Evolutionary conservation across 345 rosid species (phyloP), one percentile per base, ranked within the genome.

Genomic region (Turritis glabra): DNA sequence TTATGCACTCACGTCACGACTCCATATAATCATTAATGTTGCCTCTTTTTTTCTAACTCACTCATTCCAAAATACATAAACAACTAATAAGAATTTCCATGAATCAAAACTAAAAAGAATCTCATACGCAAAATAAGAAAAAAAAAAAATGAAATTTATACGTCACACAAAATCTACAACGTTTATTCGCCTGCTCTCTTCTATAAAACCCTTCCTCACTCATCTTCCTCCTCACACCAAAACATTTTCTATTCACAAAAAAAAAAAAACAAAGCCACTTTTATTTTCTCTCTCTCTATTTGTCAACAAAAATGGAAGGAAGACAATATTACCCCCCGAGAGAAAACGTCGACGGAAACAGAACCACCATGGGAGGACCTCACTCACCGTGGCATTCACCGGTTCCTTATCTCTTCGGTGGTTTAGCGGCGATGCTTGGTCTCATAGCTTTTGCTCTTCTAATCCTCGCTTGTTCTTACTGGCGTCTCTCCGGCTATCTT

Each of bases 301-400:
- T 46, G 51, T 46, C 15, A 41, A n/a, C 11, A 46, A 55, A 53
- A 72, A 85, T 84, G 84, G 85, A 83, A 62, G 85, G 81, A 19
- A 79, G 86, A 80, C 84, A 56, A 21, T 74, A 81, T 18, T 76
- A 71, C 63, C 57, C 82, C 70, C 83, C 69, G 2, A 68, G 80
- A 56, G 80, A 38, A n/a, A 75, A 82, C 58, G 47, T 70, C 53
- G 46, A 57, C 10, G 64, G 65, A 2, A 73, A 64, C 67, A 53
- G 64, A 41, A 29, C 80, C 9, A 6, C 76, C 11, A 9, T 71
- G 10, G 26, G 77, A 46, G 72, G 30, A 23, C 83, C 80, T 51
- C 94, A 76, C 80, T 86, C 94, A 2, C 84, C 96, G 18, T 86
- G 97, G 96, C 97, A 94, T 79, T 94, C 98, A 43, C 98, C 98